Conservation (phyloP, 2,329 filamentous ascomycete species). For the Alternaria ventricosa region DNA sequence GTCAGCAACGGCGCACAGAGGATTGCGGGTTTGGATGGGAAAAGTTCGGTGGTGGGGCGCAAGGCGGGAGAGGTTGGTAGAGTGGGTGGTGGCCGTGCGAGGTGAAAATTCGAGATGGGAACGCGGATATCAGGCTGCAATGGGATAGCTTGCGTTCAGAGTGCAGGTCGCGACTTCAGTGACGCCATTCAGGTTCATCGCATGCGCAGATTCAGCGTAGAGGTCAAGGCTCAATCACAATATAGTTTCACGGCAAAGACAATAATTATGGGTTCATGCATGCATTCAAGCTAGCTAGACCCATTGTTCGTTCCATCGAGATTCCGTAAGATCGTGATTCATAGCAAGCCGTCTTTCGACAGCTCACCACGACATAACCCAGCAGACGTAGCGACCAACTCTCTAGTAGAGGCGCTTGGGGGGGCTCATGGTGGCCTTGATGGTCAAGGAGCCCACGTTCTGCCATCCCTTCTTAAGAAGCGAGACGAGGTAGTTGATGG, state of each 20-base stretch:
- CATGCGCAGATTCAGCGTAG: not conserved
- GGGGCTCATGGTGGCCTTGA: constrained; percentile 99
- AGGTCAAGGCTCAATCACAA: not conserved
- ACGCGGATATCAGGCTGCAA: not conserved
- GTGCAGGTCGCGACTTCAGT: not conserved
- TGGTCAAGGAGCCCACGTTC: constrained; percentile 99
- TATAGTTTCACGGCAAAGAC: not conserved
- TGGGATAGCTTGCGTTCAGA: not conserved
- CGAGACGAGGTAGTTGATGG: constrained; percentile 99
- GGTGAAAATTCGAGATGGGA: not conserved
- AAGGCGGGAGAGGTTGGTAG: not conserved
- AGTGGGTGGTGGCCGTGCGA: not conserved
- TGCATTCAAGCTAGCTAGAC: constrained; percentile 43
- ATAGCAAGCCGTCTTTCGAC: constrained; percentile 25
- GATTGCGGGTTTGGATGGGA: not conserved
- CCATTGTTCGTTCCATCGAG: constrained; percentile 26
- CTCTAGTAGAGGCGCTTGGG: constrained; percentile 95
- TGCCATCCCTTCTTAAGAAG: constrained; percentile 99
- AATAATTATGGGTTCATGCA: constrained; percentile 31
- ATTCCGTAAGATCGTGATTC: constrained; percentile 29
- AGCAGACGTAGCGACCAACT: constrained; percentile 18
- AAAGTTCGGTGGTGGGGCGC: constrained; percentile 3
- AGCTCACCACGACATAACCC: constrained; percentile 20
- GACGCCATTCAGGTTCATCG: not conserved
- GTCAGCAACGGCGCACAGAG: constrained; percentile 6